A percentile compares a stretch with the other conserved stretches of the same genome.
Evolutionary conservation across 2,329 filamentous ascomycete species (phyloP).

Genomic region (Dendrostoma leiphaemia): DNA sequence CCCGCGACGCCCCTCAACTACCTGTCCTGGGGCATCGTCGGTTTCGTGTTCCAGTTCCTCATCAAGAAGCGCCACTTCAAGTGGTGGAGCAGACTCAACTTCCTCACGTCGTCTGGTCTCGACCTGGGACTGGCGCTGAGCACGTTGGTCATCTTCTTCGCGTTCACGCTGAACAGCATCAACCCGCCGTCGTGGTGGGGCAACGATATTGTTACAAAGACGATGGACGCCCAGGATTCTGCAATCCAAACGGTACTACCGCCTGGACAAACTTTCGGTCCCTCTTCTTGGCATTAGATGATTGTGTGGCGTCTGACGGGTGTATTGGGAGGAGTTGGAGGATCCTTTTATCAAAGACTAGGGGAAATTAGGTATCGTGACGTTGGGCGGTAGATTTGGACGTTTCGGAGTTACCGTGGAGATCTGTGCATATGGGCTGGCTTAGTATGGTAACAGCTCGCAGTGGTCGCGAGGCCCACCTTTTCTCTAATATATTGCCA

Average conservation of each 20-base stretch:
- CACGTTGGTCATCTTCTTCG: conserved; percentile 69
- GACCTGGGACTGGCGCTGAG: conserved; percentile 67
- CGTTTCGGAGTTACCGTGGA: too few species aligned
- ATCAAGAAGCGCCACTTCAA: conserved; percentile 61
- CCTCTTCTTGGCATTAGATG: conserved; percentile 42
- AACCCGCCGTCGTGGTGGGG: conserved; percentile 69
- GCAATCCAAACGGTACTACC: conserved; percentile 55
- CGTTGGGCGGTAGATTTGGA: too few species aligned
- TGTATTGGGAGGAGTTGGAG: not conserved
- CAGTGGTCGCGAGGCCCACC: too few species aligned
- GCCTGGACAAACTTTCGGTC: conserved; percentile 61
- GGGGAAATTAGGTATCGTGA: not conserved
- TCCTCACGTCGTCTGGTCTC: conserved; percentile 66
- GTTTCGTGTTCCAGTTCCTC: conserved; percentile 67
- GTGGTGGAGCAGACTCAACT: conserved; percentile 76
- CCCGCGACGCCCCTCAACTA: conserved; percentile 73
- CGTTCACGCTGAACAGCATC: conserved; percentile 62
- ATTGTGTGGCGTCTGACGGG: not conserved
- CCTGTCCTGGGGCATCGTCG: conserved; percentile 70
- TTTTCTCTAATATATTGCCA: too few species aligned
- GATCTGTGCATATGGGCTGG: too few species aligned
- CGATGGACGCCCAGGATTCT: conserved; percentile 59
- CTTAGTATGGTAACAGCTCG: too few species aligned
- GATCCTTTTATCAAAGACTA: too few species aligned
- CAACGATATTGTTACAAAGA: conserved; percentile 55